Conservation (phyloP, 306 rosid species). For the Prunus padus region DNA sequence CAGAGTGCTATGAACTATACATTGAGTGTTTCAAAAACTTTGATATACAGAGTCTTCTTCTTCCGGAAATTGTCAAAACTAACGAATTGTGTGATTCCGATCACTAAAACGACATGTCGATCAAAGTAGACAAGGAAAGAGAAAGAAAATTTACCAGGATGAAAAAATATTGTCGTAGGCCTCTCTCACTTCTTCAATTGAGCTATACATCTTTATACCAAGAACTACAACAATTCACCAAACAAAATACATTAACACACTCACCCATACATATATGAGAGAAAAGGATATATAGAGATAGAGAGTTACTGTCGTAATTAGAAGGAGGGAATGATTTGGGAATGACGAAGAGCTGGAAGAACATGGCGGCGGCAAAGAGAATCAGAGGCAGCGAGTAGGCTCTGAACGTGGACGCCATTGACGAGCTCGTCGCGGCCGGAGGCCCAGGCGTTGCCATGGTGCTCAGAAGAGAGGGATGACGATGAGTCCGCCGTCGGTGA, state of each 20-base stretch:
- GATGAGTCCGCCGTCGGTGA: background rate
- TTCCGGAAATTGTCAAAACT: background rate
- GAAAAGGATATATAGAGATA: background rate
- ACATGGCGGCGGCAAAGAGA: conserved; percentile 63
- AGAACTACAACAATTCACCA: conserved; percentile 43
- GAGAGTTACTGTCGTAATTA: conserved; percentile 64
- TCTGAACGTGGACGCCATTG: conserved; percentile 52
- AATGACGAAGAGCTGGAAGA: conserved; percentile 71
- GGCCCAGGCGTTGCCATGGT: conserved; percentile 43
- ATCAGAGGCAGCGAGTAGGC: conserved; percentile 67
- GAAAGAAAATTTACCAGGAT: conserved; percentile 47
- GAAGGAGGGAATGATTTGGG: conserved; percentile 84
- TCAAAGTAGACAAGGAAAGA: background rate
- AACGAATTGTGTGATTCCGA: background rate
- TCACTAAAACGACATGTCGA: background rate
- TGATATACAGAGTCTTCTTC: background rate
- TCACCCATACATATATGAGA: background rate
- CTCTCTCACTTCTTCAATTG: conserved; percentile 61
- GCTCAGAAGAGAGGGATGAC: conserved; percentile 6
- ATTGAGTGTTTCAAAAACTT: background rate
- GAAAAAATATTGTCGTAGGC: conserved; percentile 57
- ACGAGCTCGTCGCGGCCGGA: conserved; percentile 25
- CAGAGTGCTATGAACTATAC: background rate
- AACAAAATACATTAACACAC: background rate
- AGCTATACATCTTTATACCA: conserved; percentile 43